Conservation (phyloP, 805 yeast genomes). For the Lachancea thermotolerans region DNA sequence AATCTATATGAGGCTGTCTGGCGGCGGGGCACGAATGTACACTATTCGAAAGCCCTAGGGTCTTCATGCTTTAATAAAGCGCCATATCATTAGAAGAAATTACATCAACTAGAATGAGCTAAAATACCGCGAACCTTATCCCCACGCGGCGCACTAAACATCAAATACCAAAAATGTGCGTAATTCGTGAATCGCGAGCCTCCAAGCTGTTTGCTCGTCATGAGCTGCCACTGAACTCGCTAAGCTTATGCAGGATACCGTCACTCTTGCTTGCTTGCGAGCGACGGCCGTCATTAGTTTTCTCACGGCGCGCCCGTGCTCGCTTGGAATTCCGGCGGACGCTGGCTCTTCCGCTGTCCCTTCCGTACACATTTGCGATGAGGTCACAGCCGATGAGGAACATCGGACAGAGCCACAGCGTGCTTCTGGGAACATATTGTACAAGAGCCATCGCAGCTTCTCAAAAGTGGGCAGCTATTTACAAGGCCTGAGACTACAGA, state of each 20-base stretch:
- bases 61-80: too few species aligned
- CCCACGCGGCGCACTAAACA: too few species aligned
- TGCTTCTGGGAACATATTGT: slow-evolving; percentile 14
- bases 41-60: neutral
- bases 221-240: neutral
- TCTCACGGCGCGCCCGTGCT: neutral
- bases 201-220: too few species aligned
- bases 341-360: slow-evolving; percentile 4
- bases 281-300: neutral
- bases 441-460: slow-evolving; percentile 1
- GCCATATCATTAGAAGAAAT: neutral
- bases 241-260: neutral
- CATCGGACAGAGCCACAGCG: slow-evolving; percentile 17
- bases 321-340: slow-evolving; percentile 4
- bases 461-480: neutral
- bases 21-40: too few species aligned
- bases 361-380: slow-evolving; percentile 9
- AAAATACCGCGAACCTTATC: too few species aligned
- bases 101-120: too few species aligned
- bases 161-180: too few species aligned
- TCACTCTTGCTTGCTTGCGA: too few species aligned
- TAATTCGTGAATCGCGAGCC: too few species aligned
- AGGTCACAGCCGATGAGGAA: slow-evolving; percentile 16
- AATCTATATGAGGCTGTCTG: too few species aligned
- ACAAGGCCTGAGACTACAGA: neutral